Evolutionary conservation across 2,329 filamentous ascomycete genomes (phyloP).

Genomic region (Verticillium klebahnii): DNA sequence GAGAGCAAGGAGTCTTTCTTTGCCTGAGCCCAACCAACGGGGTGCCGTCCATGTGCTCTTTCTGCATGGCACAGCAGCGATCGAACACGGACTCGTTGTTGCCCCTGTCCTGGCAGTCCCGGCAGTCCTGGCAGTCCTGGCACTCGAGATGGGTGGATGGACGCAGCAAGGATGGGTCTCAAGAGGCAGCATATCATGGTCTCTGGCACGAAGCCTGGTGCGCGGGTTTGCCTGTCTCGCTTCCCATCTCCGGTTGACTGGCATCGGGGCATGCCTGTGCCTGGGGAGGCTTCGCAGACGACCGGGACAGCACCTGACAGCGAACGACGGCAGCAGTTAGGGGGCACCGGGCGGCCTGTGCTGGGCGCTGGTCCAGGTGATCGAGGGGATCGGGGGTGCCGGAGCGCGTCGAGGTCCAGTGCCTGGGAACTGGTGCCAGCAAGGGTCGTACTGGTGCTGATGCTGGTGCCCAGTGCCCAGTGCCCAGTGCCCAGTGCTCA

Average conservation of each 20-base stretch:
- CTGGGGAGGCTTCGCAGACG: not conserved
- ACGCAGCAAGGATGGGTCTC: not conserved
- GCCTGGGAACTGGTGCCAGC: too few relatives aligned
- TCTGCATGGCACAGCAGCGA: not conserved
- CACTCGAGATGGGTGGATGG: too few relatives aligned
- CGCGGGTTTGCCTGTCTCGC: not conserved
- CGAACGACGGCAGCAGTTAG: not conserved
- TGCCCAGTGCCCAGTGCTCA: not conserved
- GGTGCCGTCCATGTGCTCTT: not conserved
- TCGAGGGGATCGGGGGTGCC: not conserved
- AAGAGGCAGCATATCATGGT: not conserved
- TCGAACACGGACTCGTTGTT: not conserved
- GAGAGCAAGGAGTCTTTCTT: not conserved
- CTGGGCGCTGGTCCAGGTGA: not conserved
- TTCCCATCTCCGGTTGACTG: not conserved
- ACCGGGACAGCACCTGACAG: not conserved
- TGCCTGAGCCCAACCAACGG: not conserved
- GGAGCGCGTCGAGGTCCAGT: not conserved
- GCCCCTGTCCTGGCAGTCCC: not conserved
- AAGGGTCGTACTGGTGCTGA: not conserved
- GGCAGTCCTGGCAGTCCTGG: too few relatives aligned
- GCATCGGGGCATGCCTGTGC: not conserved
- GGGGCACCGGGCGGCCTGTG: not conserved
- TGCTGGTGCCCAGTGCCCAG: not conserved
- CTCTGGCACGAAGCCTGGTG: not conserved